phyloP scores from a whole-genome alignment of 768 basidiomycete species.

The Rubroboletus pulcherrimus region DNA sequence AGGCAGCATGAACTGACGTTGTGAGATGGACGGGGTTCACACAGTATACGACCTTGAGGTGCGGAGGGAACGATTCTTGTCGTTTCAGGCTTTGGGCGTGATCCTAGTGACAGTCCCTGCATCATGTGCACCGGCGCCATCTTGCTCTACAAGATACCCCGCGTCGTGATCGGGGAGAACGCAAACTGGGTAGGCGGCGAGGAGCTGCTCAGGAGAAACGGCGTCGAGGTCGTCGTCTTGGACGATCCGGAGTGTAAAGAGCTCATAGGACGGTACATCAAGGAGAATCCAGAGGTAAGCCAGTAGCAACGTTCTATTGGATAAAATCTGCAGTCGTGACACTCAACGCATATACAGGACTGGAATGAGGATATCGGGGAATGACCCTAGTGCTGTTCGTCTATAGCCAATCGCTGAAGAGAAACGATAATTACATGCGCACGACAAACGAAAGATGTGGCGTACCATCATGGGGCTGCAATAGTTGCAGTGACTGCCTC shows the following conservation, averaged over 20 bases:
- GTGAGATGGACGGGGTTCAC: not conserved
- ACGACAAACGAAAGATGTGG: not conserved
- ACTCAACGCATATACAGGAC: conserved; percentile 33
- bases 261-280: conserved; percentile 56
- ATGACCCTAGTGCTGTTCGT: conserved; percentile 7
- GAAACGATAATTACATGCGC: not conserved
- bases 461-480: conserved; percentile 19
- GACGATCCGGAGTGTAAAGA: conserved; percentile 48
- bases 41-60: conserved; percentile 41
- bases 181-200: conserved; percentile 51
- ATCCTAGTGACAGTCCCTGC: conserved; percentile 41
- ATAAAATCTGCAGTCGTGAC: not conserved
- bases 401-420: conserved; percentile 4
- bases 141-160: conserved; percentile 58
- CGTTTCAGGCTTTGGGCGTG: not conserved
- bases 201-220: conserved; percentile 45
- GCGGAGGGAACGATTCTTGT: not conserved
- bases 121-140: conserved; percentile 65
- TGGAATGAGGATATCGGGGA: conserved; percentile 66
- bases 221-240: conserved; percentile 52
- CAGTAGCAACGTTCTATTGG: conserved; percentile 4
- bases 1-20: not conserved
- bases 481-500: conserved; percentile 31
- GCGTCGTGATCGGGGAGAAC: conserved; percentile 67
- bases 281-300: conserved; percentile 49